phyloP scores from a whole-genome alignment of 371 early-diverging fungal genomes.

The Chytridiales sp. region DNA sequence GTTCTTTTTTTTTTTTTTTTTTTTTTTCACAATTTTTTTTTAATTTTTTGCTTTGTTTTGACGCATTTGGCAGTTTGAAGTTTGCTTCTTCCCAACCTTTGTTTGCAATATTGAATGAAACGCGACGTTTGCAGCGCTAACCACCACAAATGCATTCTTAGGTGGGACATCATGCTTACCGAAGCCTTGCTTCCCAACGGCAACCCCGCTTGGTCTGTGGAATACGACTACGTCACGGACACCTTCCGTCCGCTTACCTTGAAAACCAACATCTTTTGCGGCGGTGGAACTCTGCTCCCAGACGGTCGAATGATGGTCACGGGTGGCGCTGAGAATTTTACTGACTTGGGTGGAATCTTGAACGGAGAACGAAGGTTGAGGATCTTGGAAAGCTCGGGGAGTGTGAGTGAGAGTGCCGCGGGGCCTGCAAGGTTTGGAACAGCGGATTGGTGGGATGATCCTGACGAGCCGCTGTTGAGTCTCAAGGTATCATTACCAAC shows the following conservation, averaged over 20 bases:
- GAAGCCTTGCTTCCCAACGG: slow-evolving; percentile 2
- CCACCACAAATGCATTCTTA: too few relatives aligned
- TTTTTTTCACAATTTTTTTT: too few relatives aligned
- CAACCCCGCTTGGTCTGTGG: slow-evolving; percentile 13
- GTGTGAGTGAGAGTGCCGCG: neutral
- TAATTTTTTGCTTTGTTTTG: too few relatives aligned
- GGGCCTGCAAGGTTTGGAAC: neutral
- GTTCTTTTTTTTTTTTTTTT: too few relatives aligned
- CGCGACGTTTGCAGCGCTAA: too few relatives aligned
- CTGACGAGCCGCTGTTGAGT: too few relatives aligned
- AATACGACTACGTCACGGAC: slow-evolving; percentile 19
- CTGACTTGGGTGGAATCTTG: neutral
- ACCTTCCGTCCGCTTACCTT: slow-evolving; percentile 10
- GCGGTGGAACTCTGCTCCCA: neutral
- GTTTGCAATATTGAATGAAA: too few relatives aligned
- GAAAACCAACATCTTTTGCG: slow-evolving; percentile 15
- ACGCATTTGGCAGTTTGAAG: too few relatives aligned
- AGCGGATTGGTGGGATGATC: too few relatives aligned
- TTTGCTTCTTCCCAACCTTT: too few relatives aligned
- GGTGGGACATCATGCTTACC: slow-evolving; percentile 7
- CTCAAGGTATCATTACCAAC: too few relatives aligned
- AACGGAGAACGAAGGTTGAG: neutral
- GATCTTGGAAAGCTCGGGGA: neutral
- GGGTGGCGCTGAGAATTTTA: slow-evolving; percentile 15
- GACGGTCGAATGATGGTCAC: slow-evolving; percentile 11